Base-by-base conservation (phyloP, 306 rosid species). In the Sechiopsis laciniata region DNA sequence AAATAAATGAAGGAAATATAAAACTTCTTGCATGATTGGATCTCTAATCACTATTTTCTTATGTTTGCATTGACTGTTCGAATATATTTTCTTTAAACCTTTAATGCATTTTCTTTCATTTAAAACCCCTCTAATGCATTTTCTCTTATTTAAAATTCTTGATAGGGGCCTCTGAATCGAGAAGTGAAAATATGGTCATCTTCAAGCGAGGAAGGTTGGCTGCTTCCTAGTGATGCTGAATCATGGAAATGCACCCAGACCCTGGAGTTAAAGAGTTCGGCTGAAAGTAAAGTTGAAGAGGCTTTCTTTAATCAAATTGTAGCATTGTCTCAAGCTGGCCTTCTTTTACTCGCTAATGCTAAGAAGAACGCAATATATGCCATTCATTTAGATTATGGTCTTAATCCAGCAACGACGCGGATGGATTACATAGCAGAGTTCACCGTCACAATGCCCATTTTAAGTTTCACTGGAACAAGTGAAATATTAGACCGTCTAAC, bases 281-380 rank as follows among this genome's bases (percentile, higher is more conserved):
- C 96, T 76, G 90, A 84, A 80, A 84, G 85, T 52, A 81, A 82
- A 73, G 82, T 84, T 57, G 95, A 88, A 83, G 96, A 88, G 63
- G 95, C 97, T 56, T 91, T 95, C 85, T 95, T 95, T 78, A 95
- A 95, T 81, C 99, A 95, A 87, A 91, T 95, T 73, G 90, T 83
- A 55, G 91, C 95, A 58, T 78, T 95, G 78, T 78, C 99, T 67
- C 90, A 87, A 78, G 96, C 96, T 78, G 97, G 99, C 73, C 95
- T 95, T 83, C 93, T 95, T 69, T 79, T 95, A 76, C 88, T 95
- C 85, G 99, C 97, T 77, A 95, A 95, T 91, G 97, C 99, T 46
- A 91, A 95, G 87, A 95, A 86, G 88, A 95, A 95, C 82, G 97
- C 99, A 74, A 95, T 95, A 76, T 95, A 95, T 86, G 97, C 95